Evolutionary conservation across 176 grass and related monocot species (phyloP).

Genomic region (Puya raimondii): DNA sequence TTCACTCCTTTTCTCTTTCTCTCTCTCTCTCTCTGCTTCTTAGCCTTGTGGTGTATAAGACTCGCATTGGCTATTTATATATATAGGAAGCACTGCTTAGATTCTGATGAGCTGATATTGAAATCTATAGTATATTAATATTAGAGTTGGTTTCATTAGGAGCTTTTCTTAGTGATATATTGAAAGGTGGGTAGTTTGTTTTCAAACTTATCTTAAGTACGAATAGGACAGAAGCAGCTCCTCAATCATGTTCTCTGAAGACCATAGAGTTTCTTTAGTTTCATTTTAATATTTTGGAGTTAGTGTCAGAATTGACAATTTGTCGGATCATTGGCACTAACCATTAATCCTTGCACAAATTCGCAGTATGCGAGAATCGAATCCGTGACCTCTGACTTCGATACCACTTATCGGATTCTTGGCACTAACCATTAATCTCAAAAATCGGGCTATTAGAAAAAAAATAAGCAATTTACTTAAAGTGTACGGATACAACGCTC

Average conservation of each 20-base stretch:
- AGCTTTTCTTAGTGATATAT: not conserved
- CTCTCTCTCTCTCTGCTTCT: not conserved
- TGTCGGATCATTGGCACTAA: too few species aligned
- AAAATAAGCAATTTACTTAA: too few species aligned
- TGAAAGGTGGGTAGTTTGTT: not conserved
- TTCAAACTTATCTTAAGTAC: not conserved
- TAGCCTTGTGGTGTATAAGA: too few species aligned
- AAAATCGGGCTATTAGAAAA: too few species aligned
- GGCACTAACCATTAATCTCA: too few species aligned
- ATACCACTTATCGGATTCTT: too few species aligned
- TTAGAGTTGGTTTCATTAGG: not conserved
- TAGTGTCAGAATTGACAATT: not conserved
- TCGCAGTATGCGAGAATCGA: too few species aligned
- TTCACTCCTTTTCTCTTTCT: not conserved
- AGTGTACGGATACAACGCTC: too few species aligned
- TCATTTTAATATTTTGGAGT: not conserved
- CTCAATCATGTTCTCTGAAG: not conserved
- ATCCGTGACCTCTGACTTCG: too few species aligned
- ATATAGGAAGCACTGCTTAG: constrained; percentile 4
- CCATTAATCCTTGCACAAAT: too few species aligned
- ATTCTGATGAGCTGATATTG: not conserved
- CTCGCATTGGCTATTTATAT: not conserved
- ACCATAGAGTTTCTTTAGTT: not conserved
- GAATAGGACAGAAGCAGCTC: not conserved
- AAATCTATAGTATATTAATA: not conserved